Conservation (phyloP, 805 yeast species). For the Ogataea naganishii region DNA sequence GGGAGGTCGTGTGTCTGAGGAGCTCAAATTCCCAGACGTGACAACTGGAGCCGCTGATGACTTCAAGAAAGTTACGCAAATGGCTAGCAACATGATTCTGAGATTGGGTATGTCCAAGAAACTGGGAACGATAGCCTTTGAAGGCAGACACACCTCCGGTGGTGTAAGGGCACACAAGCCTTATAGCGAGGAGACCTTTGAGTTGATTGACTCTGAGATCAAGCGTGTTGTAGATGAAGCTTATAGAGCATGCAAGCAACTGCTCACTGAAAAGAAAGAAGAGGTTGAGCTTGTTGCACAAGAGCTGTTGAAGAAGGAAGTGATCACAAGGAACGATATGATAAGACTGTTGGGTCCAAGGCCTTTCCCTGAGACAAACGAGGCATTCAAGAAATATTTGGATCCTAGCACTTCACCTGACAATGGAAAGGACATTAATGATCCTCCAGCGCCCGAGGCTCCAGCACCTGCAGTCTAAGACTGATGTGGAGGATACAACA, state of each 20-base stretch:
- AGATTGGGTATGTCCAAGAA: conserved; percentile 84
- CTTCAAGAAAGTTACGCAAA: conserved; percentile 88
- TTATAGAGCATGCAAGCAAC: conserved; percentile 58
- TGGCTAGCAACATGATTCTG: conserved; percentile 91
- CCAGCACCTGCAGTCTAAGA: too few species aligned
- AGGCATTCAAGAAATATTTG: conserved; percentile 74
- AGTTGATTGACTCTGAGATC: conserved; percentile 74
- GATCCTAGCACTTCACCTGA: conserved; percentile 10
- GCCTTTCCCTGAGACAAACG: conserved; percentile 85
- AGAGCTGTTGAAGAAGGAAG: conserved; percentile 78
- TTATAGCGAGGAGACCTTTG: conserved; percentile 81
- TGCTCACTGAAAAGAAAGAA: conserved; percentile 59
- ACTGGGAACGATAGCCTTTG: conserved; percentile 79
- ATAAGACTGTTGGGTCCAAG: conserved; percentile 80
- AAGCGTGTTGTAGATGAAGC: conserved; percentile 70
- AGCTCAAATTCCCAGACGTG: conserved; percentile 82
- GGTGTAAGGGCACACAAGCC: conserved; percentile 56
- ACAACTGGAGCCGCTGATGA: conserved; percentile 97
- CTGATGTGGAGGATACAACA: too few species aligned
- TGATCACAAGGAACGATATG: conserved; percentile 91
- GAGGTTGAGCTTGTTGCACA: conserved; percentile 85
- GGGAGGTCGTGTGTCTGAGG: conserved; percentile 97
- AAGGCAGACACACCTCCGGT: conserved; percentile 56
- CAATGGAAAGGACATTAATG: too few species aligned
- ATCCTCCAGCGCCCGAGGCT: too few species aligned